These are phyloP conservation scores for Geranomyces michiganensis DNA, from an alignment of 192 early-diverging fungal species.

Conservation along the genomic window DNA sequence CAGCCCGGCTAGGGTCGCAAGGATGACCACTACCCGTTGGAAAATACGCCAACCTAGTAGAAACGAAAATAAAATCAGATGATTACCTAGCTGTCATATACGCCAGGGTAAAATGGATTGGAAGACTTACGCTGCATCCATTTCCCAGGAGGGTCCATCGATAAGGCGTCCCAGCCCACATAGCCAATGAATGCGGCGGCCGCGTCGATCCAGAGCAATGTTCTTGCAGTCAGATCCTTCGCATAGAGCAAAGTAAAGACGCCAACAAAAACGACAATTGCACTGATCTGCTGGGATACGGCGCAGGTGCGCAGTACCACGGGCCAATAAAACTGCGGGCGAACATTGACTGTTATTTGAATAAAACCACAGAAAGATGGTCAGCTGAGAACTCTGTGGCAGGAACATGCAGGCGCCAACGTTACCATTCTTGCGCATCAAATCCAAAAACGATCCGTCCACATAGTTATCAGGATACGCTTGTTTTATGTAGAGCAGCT, in stretches of 20 bases:
- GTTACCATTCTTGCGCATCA: conserved; percentile 85
- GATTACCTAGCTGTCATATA: too few species aligned
- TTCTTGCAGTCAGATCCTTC: conserved; percentile 55
- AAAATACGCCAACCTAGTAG: conserved; percentile 32
- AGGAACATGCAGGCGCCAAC: not conserved
- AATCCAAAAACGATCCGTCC: conserved; percentile 82
- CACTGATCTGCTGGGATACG: conserved; percentile 77
- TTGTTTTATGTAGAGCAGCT: conserved; percentile 85
- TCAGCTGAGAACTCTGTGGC: not conserved
- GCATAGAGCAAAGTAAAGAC: conserved; percentile 79
- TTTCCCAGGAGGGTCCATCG: not conserved
- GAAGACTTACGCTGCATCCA: too few species aligned
- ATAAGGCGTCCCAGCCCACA: conserved; percentile 64
- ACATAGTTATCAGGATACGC: conserved; percentile 92
- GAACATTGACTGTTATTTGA: conserved; percentile 78
- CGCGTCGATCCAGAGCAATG: conserved; percentile 62
- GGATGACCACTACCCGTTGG: conserved; percentile 74
- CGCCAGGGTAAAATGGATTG: not conserved
- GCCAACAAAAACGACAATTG: conserved; percentile 84
- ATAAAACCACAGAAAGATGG: too few species aligned
- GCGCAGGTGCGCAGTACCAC: conserved; percentile 40
- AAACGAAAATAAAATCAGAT: too few species aligned
- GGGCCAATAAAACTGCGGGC: conserved; percentile 79
- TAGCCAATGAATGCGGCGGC: conserved; percentile 65
- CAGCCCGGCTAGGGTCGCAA: conserved; percentile 74